Evolutionary conservation across 345 rosid species (phyloP).

Genomic region (Aquilaria sinensis): DNA sequence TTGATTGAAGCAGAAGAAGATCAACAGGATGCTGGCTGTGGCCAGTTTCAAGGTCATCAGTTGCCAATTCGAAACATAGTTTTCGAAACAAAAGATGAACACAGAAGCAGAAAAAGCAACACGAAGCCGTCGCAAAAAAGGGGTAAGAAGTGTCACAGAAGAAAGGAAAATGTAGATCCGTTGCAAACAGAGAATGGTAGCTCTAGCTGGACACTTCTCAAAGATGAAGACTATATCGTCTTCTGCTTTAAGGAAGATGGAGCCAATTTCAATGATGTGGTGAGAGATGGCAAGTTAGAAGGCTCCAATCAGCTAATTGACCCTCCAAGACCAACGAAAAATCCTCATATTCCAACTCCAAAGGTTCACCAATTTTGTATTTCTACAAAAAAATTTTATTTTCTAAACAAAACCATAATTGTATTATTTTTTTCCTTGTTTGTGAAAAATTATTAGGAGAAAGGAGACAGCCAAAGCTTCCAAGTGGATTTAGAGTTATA

Average conservation of each 20-base stretch:
- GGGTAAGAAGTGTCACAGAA: constrained; percentile 7
- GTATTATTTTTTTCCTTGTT: background rate
- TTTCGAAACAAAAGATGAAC: constrained; percentile 10
- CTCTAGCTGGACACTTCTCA: background rate
- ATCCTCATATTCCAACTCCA: constrained; percentile 8
- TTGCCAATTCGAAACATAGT: constrained; percentile 13
- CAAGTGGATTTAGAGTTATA: constrained; percentile 12
- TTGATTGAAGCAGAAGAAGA: constrained; percentile 31
- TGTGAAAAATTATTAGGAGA: constrained; percentile 17
- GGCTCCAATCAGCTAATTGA: constrained; percentile 6
- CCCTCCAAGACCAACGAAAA: constrained; percentile 1
- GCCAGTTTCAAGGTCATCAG: constrained; percentile 10
- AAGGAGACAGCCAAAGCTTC: constrained; percentile 18
- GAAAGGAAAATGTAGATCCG: constrained; percentile 21
- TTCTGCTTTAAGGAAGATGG: constrained; percentile 66
- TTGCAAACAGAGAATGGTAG: constrained; percentile 8
- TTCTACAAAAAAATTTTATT: background rate
- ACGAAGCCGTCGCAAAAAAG: constrained; percentile 16
- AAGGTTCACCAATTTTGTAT: constrained; percentile 25
- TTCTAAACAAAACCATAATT: background rate
- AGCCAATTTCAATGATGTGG: constrained; percentile 19
- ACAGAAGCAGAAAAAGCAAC: constrained; percentile 14
- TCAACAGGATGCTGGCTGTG: constrained; percentile 11
- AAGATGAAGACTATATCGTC: constrained; percentile 29
- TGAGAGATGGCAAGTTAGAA: constrained; percentile 33